Conservation (phyloP, 768 basidiomycete genomes). For the Amanita molliuscula region DNA sequence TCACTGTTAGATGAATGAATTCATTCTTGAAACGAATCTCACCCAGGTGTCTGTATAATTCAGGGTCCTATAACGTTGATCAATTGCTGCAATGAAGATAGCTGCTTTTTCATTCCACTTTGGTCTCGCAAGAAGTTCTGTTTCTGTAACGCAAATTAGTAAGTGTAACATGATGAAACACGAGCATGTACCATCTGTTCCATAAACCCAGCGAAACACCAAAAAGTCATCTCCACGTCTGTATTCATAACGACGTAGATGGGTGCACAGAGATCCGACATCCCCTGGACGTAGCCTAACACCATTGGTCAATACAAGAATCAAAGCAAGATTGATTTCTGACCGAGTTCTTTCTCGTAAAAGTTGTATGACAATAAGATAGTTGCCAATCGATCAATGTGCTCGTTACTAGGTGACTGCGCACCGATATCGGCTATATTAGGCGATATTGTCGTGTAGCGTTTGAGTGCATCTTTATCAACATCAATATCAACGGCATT, state of each 20-base stretch:
- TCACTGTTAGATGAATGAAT: neutral
- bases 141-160: conserved; percentile 41
- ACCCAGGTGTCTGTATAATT: conserved; percentile 88
- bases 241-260: conserved; percentile 86
- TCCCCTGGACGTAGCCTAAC: conserved; percentile 92
- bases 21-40: conserved; percentile 9
- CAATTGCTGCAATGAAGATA: conserved; percentile 81
- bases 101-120: conserved; percentile 94
- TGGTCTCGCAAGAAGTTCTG: conserved; percentile 94
- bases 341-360: conserved; percentile 80
- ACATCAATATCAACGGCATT: conserved; percentile 21
- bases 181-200: conserved; percentile 69
- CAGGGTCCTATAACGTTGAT: conserved; percentile 93
- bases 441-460: conserved; percentile 68
- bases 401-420: conserved; percentile 83
- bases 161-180: neutral
- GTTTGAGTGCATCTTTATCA: conserved; percentile 46
- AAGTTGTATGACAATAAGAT: conserved; percentile 90
- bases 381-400: conserved; percentile 78
- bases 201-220: conserved; percentile 96
- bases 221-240: conserved; percentile 88
- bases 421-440: conserved; percentile 67
- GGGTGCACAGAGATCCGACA: conserved; percentile 94
- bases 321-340: conserved; percentile 3
- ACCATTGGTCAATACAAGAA: conserved; percentile 1